Conservation (phyloP, 192 early-diverging fungal genomes). For the Chytriomyces sp. region DNA sequence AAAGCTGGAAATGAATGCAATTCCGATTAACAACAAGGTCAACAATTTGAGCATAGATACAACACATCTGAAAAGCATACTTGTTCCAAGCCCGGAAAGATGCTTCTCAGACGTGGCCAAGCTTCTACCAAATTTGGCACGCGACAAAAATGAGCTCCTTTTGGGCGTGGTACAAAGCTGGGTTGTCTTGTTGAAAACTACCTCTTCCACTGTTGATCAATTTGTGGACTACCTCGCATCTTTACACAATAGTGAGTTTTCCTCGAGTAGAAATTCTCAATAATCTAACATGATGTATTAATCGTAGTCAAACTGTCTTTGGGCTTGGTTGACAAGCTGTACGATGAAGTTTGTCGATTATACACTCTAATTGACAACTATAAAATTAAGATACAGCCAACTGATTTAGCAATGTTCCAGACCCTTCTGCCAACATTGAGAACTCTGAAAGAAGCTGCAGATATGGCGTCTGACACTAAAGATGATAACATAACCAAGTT, state of each 20-base stretch:
- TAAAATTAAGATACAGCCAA: constrained; percentile 58
- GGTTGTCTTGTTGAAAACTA: constrained; percentile 56
- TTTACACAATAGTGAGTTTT: constrained; percentile 26
- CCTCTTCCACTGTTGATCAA: constrained; percentile 54
- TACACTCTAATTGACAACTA: constrained; percentile 53
- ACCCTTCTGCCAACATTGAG: constrained; percentile 59
- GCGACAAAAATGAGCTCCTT: constrained; percentile 65
- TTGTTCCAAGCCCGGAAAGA: constrained; percentile 60
- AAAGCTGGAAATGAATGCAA: constrained; percentile 50
- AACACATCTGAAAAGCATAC: constrained; percentile 52
- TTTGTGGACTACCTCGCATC: constrained; percentile 64
- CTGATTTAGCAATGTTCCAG: constrained; percentile 62
- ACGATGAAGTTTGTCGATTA: constrained; percentile 53
- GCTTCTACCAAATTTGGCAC: constrained; percentile 54
- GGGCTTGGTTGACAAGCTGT: constrained; percentile 47
- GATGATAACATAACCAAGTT: constrained; percentile 61
- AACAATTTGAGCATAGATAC: constrained; percentile 63
- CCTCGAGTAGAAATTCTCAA: neutral
- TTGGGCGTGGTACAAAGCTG: constrained; percentile 59
- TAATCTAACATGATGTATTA: neutral
- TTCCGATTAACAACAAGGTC: constrained; percentile 45
- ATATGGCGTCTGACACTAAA: constrained; percentile 60
- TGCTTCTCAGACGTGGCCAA: constrained; percentile 62
- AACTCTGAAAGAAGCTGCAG: constrained; percentile 55
- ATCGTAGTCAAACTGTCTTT: constrained; percentile 56